Evolutionary conservation across 2,329 filamentous ascomycete species (phyloP).

Genomic region (Aspergillus neoniger): DNA sequence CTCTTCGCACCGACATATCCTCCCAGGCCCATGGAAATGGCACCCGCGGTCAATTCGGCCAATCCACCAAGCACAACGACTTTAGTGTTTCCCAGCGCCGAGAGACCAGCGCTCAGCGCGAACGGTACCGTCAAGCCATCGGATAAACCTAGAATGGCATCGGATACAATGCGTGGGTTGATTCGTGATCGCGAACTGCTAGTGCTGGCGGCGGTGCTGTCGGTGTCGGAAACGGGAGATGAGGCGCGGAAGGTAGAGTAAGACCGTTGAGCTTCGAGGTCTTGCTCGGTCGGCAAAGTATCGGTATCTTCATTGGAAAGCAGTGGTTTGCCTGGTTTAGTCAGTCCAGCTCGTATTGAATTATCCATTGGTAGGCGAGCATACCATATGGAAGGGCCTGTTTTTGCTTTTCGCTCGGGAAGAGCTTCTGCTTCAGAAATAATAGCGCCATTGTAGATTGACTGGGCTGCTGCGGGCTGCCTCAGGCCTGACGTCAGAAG

Average conservation of each 20-base stretch:
- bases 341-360: constrained; percentile 8
- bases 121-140: constrained; percentile 80
- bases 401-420: constrained; percentile 28
- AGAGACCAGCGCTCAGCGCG: constrained; percentile 71
- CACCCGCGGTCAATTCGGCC: constrained; percentile 74
- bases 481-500: constrained; percentile 9
- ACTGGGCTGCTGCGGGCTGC: background rate
- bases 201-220: constrained; percentile 23
- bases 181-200: constrained; percentile 33
- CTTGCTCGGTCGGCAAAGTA: constrained; percentile 27
- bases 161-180: constrained; percentile 50
- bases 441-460: constrained; percentile 36
- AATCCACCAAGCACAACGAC: constrained; percentile 71
- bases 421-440: constrained; percentile 42
- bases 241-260: constrained; percentile 37
- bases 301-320: constrained; percentile 28
- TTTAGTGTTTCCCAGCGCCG: constrained; percentile 61
- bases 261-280: constrained; percentile 39
- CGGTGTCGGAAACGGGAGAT: constrained; percentile 26
- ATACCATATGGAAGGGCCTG: constrained; percentile 16
- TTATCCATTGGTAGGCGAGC: constrained; percentile 11
- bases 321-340: constrained; percentile 34
- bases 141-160: constrained; percentile 73
- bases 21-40: constrained; percentile 78
- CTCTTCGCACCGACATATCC: constrained; percentile 65